Evolutionary conservation across 495 filamentous ascomycete species (phyloP).

Genomic region (Podospora bellae-mahoneyi): DNA sequence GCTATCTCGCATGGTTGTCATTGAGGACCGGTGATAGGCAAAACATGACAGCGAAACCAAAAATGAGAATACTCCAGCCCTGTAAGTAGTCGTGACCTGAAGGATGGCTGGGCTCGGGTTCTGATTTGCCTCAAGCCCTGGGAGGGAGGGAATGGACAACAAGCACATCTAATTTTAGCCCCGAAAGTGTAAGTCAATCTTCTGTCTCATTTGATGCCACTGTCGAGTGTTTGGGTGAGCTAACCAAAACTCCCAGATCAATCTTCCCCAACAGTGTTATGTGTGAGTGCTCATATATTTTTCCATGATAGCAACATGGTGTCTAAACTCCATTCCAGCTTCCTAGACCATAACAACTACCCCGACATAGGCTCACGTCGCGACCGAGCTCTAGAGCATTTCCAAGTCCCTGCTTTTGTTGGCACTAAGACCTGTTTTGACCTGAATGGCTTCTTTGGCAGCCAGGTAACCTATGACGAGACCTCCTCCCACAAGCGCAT

Average conservation of each 20-base stretch:
- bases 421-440: slow-evolving; percentile 27
- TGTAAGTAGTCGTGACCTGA: not conserved
- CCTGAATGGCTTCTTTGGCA: slow-evolving; percentile 27
- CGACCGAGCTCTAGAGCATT: slow-evolving; percentile 19
- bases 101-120: too few relatives aligned
- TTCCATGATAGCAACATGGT: not conserved
- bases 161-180: not conserved
- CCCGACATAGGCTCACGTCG: slow-evolving; percentile 11
- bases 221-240: not conserved
- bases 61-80: slow-evolving; percentile 12
- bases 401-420: slow-evolving; percentile 27
- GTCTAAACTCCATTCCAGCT: slow-evolving; percentile 13
- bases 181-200: slow-evolving; percentile 6
- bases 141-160: not conserved
- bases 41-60: not conserved
- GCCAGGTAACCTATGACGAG: slow-evolving; percentile 15
- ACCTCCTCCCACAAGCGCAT: slow-evolving; percentile 1
- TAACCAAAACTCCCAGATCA: slow-evolving; percentile 10
- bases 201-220: not conserved
- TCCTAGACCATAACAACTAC: slow-evolving; percentile 19
- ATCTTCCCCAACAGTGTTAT: slow-evolving; percentile 23
- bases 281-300: slow-evolving; percentile 2
- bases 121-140: not conserved
- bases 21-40: not conserved
- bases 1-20: not conserved